Conservation (phyloP, 148 eudicot genomes). For the Drosera capensis region DNA sequence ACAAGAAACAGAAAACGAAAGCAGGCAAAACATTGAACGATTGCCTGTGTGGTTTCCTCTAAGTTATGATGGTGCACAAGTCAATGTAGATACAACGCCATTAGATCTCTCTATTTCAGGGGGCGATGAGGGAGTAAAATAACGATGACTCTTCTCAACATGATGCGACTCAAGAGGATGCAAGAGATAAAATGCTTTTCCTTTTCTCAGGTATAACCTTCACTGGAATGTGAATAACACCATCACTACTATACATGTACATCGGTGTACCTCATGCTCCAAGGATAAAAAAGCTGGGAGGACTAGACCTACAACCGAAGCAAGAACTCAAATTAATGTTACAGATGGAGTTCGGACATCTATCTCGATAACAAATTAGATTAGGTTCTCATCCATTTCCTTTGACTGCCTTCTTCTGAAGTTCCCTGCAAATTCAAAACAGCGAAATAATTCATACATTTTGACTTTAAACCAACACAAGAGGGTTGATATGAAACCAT, state of each 20-base stretch:
- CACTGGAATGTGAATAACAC: constrained; percentile 13
- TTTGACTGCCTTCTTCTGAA: not conserved
- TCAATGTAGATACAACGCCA: too few relatives aligned
- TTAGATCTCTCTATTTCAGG: too few relatives aligned
- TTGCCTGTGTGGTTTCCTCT: too few relatives aligned
- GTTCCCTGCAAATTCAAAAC: constrained; percentile 1
- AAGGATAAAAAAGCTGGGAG: not conserved
- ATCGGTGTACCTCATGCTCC: constrained; percentile 3
- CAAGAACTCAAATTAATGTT: not conserved
- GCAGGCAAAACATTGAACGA: too few relatives aligned
- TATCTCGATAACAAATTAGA: not conserved
- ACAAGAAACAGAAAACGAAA: too few relatives aligned
- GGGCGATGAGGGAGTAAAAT: too few relatives aligned
- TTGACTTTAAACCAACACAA: not conserved
- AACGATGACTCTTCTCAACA: too few relatives aligned
- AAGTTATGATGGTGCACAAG: too few relatives aligned
- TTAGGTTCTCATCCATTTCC: not conserved
- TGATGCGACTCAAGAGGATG: too few relatives aligned
- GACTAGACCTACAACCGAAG: not conserved
- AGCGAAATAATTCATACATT: not conserved
- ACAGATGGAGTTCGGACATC: not conserved
- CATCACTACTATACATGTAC: constrained; percentile 38
- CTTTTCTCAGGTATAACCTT: constrained; percentile 14
- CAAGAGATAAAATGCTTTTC: too few relatives aligned
- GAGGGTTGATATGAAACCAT: not conserved